Conservation (phyloP, 345 rosid genomes). For the Salix viminalis region DNA sequence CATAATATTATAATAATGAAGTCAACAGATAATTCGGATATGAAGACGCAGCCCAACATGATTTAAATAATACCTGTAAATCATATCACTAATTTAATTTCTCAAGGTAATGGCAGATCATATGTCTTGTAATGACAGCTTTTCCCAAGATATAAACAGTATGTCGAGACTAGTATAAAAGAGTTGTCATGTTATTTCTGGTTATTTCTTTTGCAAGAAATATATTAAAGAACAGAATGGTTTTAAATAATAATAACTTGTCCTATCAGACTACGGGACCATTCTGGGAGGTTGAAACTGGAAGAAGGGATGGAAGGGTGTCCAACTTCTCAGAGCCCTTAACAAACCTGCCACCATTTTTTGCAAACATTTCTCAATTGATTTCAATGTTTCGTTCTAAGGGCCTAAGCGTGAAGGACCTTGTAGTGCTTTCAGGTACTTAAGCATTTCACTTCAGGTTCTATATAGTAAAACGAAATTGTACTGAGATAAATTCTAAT, state of each 20-base stretch:
- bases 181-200: background rate
- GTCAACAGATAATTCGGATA: background rate
- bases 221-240: background rate
- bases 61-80: background rate
- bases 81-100: background rate
- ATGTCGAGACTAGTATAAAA: slow-evolving; percentile 9
- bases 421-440: slow-evolving; percentile 57
- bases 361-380: slow-evolving; percentile 32
- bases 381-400: slow-evolving; percentile 21
- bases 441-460: background rate
- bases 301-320: slow-evolving; percentile 62
- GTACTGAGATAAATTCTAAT: background rate
- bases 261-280: slow-evolving; percentile 36
- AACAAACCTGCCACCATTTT: slow-evolving; percentile 32
- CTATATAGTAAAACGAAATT: background rate
- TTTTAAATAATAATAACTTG: background rate
- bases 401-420: slow-evolving; percentile 50
- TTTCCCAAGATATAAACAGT: background rate
- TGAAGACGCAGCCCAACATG: background rate
- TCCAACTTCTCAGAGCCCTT: slow-evolving; percentile 33
- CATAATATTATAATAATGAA: background rate
- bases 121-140: background rate
- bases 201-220: background rate
- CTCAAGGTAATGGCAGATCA: background rate
- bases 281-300: slow-evolving; percentile 52